Conservation (phyloP, 2,329 filamentous ascomycete species). For the Beauveria bassiana region DNA sequence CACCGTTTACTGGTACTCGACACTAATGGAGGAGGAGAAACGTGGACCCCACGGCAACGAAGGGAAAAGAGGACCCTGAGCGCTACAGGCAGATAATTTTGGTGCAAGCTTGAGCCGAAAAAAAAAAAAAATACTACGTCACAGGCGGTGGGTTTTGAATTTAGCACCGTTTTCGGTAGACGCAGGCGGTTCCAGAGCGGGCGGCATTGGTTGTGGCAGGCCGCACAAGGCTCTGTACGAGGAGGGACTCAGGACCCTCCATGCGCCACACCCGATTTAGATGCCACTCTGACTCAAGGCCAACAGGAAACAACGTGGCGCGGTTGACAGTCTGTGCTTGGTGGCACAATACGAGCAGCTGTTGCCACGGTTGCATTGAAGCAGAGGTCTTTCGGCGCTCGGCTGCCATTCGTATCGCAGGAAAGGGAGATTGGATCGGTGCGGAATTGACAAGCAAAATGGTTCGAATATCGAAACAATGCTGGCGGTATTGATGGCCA, state of each 20-base stretch:
- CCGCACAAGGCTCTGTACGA: background rate
- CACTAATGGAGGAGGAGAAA: background rate
- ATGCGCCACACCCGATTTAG: background rate
- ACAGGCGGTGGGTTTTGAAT: background rate
- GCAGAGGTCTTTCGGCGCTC: background rate
- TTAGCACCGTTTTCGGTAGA: background rate
- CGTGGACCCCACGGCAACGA: conserved; percentile 1
- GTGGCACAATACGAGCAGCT: background rate
- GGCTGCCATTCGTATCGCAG: background rate
- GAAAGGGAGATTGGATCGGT: background rate
- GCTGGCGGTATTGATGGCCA: too few relatives aligned
- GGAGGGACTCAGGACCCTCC: background rate
- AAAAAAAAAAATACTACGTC: background rate
- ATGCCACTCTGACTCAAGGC: background rate
- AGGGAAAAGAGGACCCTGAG: background rate
- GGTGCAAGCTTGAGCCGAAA: background rate
- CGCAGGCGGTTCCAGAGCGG: background rate
- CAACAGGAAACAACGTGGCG: too few relatives aligned
- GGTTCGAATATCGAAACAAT: too few relatives aligned
- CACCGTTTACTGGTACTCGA: background rate
- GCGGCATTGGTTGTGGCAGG: background rate
- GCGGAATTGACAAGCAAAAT: background rate
- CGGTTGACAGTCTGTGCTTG: too few relatives aligned
- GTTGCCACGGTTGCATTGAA: background rate
- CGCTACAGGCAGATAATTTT: background rate